Base-by-base conservation (phyloP, 2,329 filamentous ascomycete genomes). In the Sporothrix brunneoviolacea region DNA sequence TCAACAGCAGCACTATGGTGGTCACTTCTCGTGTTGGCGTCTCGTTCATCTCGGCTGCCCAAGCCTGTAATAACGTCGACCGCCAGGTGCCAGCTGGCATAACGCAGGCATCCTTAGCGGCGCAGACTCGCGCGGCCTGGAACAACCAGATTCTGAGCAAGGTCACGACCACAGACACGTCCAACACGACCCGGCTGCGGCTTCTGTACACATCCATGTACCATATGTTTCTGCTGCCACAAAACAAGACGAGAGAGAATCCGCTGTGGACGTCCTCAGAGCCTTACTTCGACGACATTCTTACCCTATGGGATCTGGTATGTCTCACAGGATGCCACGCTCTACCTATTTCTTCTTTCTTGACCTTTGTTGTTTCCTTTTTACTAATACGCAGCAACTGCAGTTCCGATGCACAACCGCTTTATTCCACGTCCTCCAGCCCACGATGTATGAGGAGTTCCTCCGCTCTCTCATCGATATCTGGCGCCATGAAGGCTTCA, bases 261-360 rank as follows among this genome's bases (percentile, higher is more conserved):
- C 83, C 83, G 0, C 64, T 73, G 0, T 88, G 84, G 83, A 61
- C 67, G 2, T 82, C 79, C 1, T 58, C 61, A 0, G 84, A 88
- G 62, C 83, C 84, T 2, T 86, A 85, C 59, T 88, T 84, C 59
- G 80, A 85, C 52, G 84, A 88, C 52, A 78, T 83, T 15, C 86
- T 85, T 59, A 87, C 84, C 0, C 74, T 84, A 19, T 88, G 84
- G 84, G 76, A 80, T 52, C 42, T 68, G 48, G 49, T 68, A 58
- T 45, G 64, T 54, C 22, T 41, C 13, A n/a, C n/a, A n/a, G n/a
- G n/a, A n/a, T n/a, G n/a, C n/a, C n/a, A n/a, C n/a, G n/a, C n/a
- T n/a, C n/a, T n/a, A n/a, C n/a, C n/a, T n/a, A n/a, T n/a, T n/a
- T n/a, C 10, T 10, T 27, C 13, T 18, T 28, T 28, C 24, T 28